Conservation (phyloP, 208 protist genomes). For the Phytomonas sp. region DNA sequence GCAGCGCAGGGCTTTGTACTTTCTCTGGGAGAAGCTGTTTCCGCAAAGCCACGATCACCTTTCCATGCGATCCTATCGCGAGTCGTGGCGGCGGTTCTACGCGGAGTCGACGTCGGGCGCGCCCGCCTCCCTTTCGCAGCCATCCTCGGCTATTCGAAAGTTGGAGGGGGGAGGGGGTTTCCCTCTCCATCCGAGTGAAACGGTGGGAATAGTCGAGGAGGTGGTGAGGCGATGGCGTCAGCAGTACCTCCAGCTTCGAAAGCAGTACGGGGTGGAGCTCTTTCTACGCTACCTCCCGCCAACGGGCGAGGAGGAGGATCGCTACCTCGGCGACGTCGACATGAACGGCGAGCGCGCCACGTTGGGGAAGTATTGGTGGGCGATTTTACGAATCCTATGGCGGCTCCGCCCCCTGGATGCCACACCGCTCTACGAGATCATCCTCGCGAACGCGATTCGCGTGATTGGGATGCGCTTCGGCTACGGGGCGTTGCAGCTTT, state of each 20-base stretch:
- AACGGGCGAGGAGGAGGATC: neutral
- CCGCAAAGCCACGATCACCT: neutral
- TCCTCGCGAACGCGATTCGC: slow-evolving; percentile 52
- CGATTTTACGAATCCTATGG: slow-evolving; percentile 36
- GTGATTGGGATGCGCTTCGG: slow-evolving; percentile 30
- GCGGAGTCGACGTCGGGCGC: neutral
- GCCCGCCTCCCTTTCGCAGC: too few species aligned
- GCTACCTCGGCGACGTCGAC: neutral
- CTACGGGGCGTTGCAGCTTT: slow-evolving; percentile 33
- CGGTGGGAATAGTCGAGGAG: too few species aligned
- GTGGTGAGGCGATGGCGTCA: slow-evolving; percentile 10
- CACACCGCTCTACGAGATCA: slow-evolving; percentile 30
- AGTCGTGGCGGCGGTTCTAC: neutral
- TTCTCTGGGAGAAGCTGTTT: slow-evolving; percentile 1
- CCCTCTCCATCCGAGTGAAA: too few species aligned
- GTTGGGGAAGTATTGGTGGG: slow-evolving; percentile 17
- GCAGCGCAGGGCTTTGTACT: neutral
- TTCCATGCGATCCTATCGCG: neutral
- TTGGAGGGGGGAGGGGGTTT: too few species aligned
- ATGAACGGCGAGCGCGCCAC: too few species aligned
- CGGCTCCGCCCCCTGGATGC: slow-evolving; percentile 28
- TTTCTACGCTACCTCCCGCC: slow-evolving; percentile 50
- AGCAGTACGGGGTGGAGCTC: slow-evolving; percentile 44
- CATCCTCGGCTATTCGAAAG: too few species aligned
- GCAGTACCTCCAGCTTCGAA: slow-evolving; percentile 33